Evolutionary conservation across 2,329 filamentous ascomycete species (phyloP).

Genomic region (Chaetothyriales sp.): DNA sequence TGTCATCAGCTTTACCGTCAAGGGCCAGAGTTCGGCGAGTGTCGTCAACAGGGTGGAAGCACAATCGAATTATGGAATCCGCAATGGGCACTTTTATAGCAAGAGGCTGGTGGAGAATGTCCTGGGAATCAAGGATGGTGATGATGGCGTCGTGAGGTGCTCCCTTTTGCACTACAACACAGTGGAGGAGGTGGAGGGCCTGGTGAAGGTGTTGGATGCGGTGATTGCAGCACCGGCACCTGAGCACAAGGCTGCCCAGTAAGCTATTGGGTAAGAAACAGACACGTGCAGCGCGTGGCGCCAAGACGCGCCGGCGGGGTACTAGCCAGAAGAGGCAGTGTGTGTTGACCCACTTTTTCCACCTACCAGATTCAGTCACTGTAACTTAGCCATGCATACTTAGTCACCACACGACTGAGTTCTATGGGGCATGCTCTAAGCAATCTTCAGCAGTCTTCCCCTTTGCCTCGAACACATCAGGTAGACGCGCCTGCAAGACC

Average conservation of each 20-base stretch:
- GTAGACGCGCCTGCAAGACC: neutral
- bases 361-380: neutral
- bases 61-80: slow-evolving; percentile 45
- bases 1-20: slow-evolving; percentile 53
- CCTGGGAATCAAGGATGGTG: slow-evolving; percentile 39
- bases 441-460: neutral
- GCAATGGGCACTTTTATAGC: slow-evolving; percentile 58
- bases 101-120: slow-evolving; percentile 48
- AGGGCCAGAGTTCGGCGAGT: slow-evolving; percentile 39
- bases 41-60: slow-evolving; percentile 48
- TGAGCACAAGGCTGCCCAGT: too few species aligned
- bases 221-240: slow-evolving; percentile 9
- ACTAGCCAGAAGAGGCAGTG: neutral
- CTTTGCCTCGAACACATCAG: neutral
- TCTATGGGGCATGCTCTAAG: neutral
- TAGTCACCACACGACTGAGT: neutral
- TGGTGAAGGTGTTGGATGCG: slow-evolving; percentile 17
- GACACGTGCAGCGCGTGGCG: too few species aligned
- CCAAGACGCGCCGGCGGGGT: too few species aligned
- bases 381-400: neutral
- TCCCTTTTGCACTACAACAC: slow-evolving; percentile 64
- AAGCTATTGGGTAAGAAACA: slow-evolving; percentile 7
- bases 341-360: neutral
- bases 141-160: slow-evolving; percentile 54
- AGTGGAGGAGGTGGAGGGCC: slow-evolving; percentile 17